A percentile compares a stretch with the other conserved stretches of the same genome.
Evolutionary conservation across 768 basidiomycete genomes (phyloP).

Genomic region (Calocera cornea): DNA sequence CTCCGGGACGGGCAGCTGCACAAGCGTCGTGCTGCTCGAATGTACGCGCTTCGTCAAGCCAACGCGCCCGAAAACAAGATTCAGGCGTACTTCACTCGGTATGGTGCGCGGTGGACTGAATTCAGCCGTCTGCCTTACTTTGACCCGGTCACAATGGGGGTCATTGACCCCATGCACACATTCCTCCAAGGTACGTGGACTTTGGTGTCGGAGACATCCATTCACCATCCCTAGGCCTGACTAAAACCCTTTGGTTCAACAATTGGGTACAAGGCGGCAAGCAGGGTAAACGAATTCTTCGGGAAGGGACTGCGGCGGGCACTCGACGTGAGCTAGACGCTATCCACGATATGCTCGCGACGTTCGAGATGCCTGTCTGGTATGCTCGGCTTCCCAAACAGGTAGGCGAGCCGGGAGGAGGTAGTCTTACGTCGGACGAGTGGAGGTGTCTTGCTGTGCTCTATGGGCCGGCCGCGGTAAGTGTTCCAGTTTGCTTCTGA

Average conservation of each 20-base stretch:
- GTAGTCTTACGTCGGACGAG: neutral
- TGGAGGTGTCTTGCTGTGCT: neutral
- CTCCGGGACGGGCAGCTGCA: neutral
- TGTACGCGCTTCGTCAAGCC: neutral
- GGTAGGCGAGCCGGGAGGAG: neutral
- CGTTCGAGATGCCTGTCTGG: neutral
- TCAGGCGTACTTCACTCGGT: neutral
- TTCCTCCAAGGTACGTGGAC: neutral
- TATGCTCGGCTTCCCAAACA: neutral
- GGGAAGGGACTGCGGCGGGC: neutral
- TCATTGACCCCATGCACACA: slow-evolving; percentile 9
- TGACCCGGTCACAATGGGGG: neutral
- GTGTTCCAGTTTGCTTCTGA: neutral
- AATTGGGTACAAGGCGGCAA: neutral
- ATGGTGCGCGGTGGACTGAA: slow-evolving; percentile 2
- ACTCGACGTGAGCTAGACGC: neutral
- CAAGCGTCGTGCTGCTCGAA: neutral
- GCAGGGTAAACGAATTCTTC: neutral
- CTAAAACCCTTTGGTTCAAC: neutral
- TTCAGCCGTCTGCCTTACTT: slow-evolving; percentile 6
- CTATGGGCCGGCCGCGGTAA: neutral
- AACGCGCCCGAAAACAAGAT: neutral
- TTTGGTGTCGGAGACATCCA: neutral
- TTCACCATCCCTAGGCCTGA: neutral
- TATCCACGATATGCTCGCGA: neutral